Conservation (phyloP, 2,329 filamentous ascomycete species). For the Ustilaginoidea virens region DNA sequence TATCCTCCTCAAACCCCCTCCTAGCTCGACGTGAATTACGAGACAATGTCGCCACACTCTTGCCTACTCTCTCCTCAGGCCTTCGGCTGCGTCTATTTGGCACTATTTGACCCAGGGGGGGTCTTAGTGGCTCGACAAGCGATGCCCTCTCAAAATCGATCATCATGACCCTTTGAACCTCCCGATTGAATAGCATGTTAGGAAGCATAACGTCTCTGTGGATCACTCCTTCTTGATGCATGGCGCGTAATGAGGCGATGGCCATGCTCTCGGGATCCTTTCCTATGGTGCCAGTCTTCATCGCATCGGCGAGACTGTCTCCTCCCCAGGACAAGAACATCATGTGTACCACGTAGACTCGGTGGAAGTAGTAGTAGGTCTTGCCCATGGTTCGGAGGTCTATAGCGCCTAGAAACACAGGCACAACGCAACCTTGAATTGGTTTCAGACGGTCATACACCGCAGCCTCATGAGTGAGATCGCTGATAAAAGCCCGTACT, state of each 20-base stretch:
- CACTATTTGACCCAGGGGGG: not conserved
- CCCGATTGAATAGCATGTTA: conserved; percentile 14
- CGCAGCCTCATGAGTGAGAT: conserved; percentile 19
- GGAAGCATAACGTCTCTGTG: conserved; percentile 11
- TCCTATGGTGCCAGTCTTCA: not conserved
- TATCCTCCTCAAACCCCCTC: too few relatives aligned
- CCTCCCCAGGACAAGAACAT: conserved; percentile 20
- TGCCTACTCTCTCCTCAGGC: not conserved
- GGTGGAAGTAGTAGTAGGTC: conserved; percentile 17
- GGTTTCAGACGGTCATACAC: conserved; percentile 19
- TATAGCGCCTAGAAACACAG: conserved; percentile 22
- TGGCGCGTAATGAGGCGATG: conserved; percentile 6
- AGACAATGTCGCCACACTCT: too few relatives aligned
- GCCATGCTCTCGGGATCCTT: conserved; percentile 5
- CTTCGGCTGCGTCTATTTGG: not conserved
- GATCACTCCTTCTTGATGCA: conserved; percentile 13
- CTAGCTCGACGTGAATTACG: too few relatives aligned
- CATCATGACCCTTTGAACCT: conserved; percentile 12
- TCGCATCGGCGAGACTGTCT: not conserved
- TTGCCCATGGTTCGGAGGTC: conserved; percentile 17
- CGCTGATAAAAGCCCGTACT: conserved; percentile 13
- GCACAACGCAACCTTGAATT: conserved; percentile 19
- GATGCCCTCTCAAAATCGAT: conserved; percentile 16
- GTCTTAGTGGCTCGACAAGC: not conserved
- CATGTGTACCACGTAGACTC: conserved; percentile 18